Base-by-base conservation (phyloP, 768 basidiomycete genomes). In the Grammothele lineata region DNA sequence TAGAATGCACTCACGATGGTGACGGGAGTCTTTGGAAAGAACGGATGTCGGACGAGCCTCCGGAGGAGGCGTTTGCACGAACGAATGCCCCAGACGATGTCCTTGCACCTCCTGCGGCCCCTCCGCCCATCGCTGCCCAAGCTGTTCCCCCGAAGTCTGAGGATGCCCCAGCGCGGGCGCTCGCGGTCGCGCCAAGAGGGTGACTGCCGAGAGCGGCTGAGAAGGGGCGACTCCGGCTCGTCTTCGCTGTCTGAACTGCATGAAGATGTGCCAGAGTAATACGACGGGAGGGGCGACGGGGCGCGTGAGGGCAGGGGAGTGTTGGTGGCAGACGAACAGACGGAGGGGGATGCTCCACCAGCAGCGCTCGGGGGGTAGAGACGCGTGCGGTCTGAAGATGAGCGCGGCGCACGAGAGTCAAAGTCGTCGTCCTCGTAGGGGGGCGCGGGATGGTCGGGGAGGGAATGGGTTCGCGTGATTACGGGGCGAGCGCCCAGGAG, bases 11-110 rank as follows among this genome's bases (percentile, higher is more conserved):
- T 63, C 55, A 89, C 89, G 45, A 92, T 87, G 48, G 87, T 86
- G 55, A 86, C 72, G 10, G 89, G 89, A 52, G 87, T 87, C 53
- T 77, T 79, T 43, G 88, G 88, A 62, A 88, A 83, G 65, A 86
- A 75, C 14, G 85, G 87, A 65, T 85, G 84, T 49, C 84, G 74
- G 23, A 88, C 64, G 19, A 87, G 55, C 43, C 72, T 70, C 46
- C 80, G 70, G 34, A 78, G 60, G 59, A 73, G 74, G 56, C 80
- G 74, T 62, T 78, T 82, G 46, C 80, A 46, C 14, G 71, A 63
- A 53, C 83, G 73, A 43, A 76, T 58, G 27, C 73, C 57, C 43
- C 70, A 67, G 41, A 73, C 67, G 32, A 44, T 21, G 8, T 73
- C 70, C 57, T 78, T 74, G 46, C 51, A 53, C 52, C 81, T 73